These are phyloP conservation scores for Ceratocystis harringtonii DNA, from an alignment of 2,329 filamentous ascomycete genomes.

Conservation along the genomic window DNA sequence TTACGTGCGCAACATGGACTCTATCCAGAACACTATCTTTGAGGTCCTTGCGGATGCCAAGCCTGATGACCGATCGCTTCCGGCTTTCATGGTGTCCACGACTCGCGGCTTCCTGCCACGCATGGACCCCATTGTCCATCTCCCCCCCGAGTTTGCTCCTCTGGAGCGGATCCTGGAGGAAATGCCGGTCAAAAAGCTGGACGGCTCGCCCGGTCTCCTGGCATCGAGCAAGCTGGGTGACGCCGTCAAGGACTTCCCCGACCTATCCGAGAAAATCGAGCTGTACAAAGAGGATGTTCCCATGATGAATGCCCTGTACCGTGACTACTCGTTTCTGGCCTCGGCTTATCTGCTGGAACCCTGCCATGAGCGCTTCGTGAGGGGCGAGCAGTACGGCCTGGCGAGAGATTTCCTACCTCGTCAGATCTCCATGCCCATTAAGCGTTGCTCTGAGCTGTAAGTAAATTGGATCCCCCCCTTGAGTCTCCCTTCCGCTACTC, in stretches of 20 bases:
- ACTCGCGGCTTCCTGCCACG: conserved; percentile 61
- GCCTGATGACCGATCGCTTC: conserved; percentile 47
- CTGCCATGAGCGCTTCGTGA: conserved; percentile 61
- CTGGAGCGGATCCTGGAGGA: conserved; percentile 58
- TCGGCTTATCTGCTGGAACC: conserved; percentile 85
- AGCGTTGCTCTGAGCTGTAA: conserved; percentile 72
- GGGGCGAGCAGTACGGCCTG: conserved; percentile 62
- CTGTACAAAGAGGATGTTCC: conserved; percentile 58
- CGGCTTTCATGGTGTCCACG: conserved; percentile 67
- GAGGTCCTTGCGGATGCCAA: conserved; percentile 47
- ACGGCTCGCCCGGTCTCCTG: conserved; percentile 63
- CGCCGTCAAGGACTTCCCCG: conserved; percentile 58
- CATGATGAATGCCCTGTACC: conserved; percentile 71
- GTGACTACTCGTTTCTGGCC: conserved; percentile 83
- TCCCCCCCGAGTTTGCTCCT: conserved; percentile 59
- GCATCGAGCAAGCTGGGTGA: conserved; percentile 60
- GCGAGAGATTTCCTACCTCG: conserved; percentile 58
- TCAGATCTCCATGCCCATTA: conserved; percentile 66
- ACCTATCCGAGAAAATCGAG: conserved; percentile 59
- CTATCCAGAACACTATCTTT: conserved; percentile 28
- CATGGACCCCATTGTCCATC: conserved; percentile 42
- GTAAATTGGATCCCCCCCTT: conserved; percentile 25
- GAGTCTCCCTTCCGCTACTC: not conserved
- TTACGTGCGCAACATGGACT: conserved; percentile 15
- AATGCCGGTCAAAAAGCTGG: conserved; percentile 63